Base-by-base conservation (phyloP, 1,139 yeast genomes). In the Debaryomyces psychrophilus region DNA sequence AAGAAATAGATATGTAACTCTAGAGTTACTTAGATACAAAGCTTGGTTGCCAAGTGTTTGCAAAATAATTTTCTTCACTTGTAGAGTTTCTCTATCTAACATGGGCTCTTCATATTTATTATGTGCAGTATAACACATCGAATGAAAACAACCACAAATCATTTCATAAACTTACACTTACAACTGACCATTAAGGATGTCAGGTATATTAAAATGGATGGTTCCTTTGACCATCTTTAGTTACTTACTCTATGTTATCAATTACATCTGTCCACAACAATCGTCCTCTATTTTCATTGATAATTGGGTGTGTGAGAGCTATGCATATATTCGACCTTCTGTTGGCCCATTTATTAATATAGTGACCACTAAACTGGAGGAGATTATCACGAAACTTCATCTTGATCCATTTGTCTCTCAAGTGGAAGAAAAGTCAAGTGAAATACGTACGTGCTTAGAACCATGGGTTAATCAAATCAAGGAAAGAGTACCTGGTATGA, bases 191-290 rank as follows among this genome's bases (percentile, higher is more conserved):
- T n/a, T 12, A 38, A 38, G 12, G 18, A 38, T 38, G 41, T n/a
- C 31, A 17, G 41, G 41, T n/a, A 43, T 23, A 15, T 36, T 28
- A 37, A 45, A 39, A 34, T 42, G 45, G 43, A 27, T 37, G 23
- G 23, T 45, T 14, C 41, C 43, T 8, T 25, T 45, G 29, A 28
- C 41, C 37, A 26, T 42, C 7, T 26, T 47, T 18, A 37, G 43
- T 14, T 47, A 47, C 37, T 17, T 47, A 18, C n/a, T 38, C 8
- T 47, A 47, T 28, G 33, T 44, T 35, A 36, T 46, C 27, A 38
- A 27, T 34, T 27, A 23, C 23, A 31, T 42, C 25, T 42, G 45
- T 22, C 45, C 45, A 6, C 34, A 27, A 22, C 23, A 22, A n/a
- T 18, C 34, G 8, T 38, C 41, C 5, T 6, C 41, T 8, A 38